These are phyloP conservation scores for Penicillium thymicola DNA, from an alignment of 2,329 filamentous ascomycete species.

Conservation along the genomic window DNA sequence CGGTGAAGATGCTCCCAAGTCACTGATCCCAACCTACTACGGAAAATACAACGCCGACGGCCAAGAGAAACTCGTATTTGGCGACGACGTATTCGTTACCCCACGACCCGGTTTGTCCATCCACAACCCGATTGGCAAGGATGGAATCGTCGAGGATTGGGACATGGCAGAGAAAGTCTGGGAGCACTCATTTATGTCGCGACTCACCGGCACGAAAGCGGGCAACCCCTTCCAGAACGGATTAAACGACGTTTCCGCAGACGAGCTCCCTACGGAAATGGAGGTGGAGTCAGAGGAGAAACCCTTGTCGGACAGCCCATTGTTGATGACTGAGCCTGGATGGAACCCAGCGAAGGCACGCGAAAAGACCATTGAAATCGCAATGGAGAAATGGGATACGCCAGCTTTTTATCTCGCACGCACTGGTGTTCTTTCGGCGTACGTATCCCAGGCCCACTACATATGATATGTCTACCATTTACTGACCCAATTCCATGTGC, in stretches of 20 bases:
- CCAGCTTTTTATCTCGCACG: conserved; percentile 92
- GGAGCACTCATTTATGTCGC: conserved; percentile 88
- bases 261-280: conserved; percentile 57
- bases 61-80: conserved; percentile 65
- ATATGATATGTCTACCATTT: neutral
- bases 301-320: conserved; percentile 79
- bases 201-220: conserved; percentile 73
- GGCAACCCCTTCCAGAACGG: conserved; percentile 72
- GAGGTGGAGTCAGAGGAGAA: conserved; percentile 67
- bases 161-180: conserved; percentile 84
- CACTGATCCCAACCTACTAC: conserved; percentile 87
- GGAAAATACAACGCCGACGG: conserved; percentile 56
- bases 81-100: conserved; percentile 83
- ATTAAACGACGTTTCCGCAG: conserved; percentile 65
- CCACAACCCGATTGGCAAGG: conserved; percentile 84
- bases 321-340: conserved; percentile 89
- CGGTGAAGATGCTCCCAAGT: conserved; percentile 95
- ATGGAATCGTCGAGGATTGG: conserved; percentile 95
- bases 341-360: conserved; percentile 87
- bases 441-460: conserved; percentile 33
- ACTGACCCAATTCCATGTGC: conserved; percentile 4
- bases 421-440: conserved; percentile 81
- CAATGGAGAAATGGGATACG: conserved; percentile 94
- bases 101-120: conserved; percentile 75
- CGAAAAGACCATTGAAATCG: conserved; percentile 92